Conservation (phyloP, 2,329 filamentous ascomycete genomes). For the Aureobasidium pullulans region DNA sequence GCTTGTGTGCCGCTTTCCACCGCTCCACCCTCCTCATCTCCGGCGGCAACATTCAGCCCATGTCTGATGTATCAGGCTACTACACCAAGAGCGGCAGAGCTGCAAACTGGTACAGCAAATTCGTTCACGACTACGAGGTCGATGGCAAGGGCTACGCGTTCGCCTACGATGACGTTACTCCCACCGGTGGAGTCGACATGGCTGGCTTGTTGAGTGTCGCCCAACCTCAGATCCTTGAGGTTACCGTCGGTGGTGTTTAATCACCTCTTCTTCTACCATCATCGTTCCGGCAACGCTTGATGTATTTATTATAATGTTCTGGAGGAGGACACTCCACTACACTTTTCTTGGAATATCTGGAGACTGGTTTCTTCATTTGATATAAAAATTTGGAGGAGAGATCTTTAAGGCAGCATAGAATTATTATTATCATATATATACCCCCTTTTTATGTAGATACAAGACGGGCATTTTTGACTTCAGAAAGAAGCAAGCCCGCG, state of each 20-base stretch:
- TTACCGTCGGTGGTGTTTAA: constrained; percentile 41
- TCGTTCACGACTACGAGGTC: constrained; percentile 53
- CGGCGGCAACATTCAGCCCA: constrained; percentile 43
- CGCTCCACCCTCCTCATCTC: constrained; percentile 56
- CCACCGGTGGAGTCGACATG: constrained; percentile 47
- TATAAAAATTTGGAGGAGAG: too few species aligned
- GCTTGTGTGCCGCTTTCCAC: constrained; percentile 72
- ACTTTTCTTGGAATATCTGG: neutral
- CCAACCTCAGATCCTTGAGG: constrained; percentile 36
- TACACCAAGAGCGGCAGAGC: constrained; percentile 31
- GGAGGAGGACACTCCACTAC: too few species aligned
- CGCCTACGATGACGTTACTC: constrained; percentile 62
- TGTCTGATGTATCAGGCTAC: constrained; percentile 32
- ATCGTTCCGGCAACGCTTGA: neutral
- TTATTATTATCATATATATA: too few species aligned
- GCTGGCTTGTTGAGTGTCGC: constrained; percentile 40
- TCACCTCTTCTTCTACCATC: neutral
- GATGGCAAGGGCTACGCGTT: constrained; percentile 60
- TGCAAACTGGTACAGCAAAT: constrained; percentile 48
- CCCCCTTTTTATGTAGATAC: neutral
- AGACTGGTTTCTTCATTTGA: too few species aligned
- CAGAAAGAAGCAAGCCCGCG: neutral
- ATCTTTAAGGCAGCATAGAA: too few species aligned
- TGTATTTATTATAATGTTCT: neutral
- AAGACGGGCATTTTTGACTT: neutral